Evolutionary conservation across 2,329 filamentous ascomycete genomes (phyloP), one percentile per base, ranked within the genome.

Genomic region (Apiospora pterosperma): DNA sequence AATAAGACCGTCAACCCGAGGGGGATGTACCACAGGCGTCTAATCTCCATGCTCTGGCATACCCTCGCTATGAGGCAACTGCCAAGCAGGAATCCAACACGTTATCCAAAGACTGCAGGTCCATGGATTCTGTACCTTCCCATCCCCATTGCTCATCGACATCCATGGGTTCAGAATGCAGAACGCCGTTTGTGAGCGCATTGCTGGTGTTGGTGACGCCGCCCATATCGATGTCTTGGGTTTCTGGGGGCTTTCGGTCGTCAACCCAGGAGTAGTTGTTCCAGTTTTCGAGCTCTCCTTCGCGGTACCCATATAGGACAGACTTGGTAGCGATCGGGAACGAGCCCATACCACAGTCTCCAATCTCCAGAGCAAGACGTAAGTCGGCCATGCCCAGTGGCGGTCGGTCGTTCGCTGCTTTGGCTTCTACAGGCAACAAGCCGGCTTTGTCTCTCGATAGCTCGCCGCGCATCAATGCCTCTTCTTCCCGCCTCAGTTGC

Each of bases 371-470:
- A 0, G 92, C 88, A 3, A 97, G 80, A 41, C 91, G 85, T 59
- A 97, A 77, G 75, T 97, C 95, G 21, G 89, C 88, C 79, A 95
- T 90, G 16, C 89, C 89, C 1, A 97, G 78, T 0, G 92, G 88
- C 6, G 88, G 86, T 42, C 93, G 84, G 70, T 90, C 88, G 63
- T 87, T 87, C 19, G 91, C 89, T 62, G 90, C 90, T 74, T 91
- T 93, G 3, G 91, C 87, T 76, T 97, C 93, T 39, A 93, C 81
- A 0, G 94, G 95, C 6, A 97, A 79, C 34, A 97, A 78, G 1
- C 93, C 93, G 59, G 86, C 90, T 66, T 91, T 90, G 65, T 93
- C 92, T 69, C 92, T 85, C 21, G 85, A 81, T 1, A 96, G 76
- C 70, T 94, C 91, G 5, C 93, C 93, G n/a, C 88, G 84, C 44